phyloP scores from a whole-genome alignment of 768 basidiomycete species.

The Sporobolomyces pararoseus region DNA sequence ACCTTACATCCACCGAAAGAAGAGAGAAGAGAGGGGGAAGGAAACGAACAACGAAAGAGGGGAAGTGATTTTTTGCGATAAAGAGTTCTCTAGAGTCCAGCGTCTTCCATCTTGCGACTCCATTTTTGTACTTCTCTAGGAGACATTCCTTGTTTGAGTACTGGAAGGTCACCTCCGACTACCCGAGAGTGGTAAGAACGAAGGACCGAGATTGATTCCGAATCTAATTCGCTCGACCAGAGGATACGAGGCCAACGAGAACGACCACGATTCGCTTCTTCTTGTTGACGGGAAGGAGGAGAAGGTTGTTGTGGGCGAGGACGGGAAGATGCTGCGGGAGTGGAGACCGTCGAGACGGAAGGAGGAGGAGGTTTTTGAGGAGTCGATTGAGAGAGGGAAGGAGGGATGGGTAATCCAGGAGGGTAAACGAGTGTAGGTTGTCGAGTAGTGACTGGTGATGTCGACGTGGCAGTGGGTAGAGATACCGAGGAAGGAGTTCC shows the following conservation, averaged over 20 bases:
- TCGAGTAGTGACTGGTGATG: neutral
- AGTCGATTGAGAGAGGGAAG: neutral
- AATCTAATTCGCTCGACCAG: slow-evolving; percentile 35
- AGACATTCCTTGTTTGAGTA: slow-evolving; percentile 20
- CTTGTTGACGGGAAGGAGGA: slow-evolving; percentile 7
- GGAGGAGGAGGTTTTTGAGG: neutral
- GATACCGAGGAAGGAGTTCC: neutral
- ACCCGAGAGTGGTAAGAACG: slow-evolving; percentile 35
- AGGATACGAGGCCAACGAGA: slow-evolving; percentile 39
- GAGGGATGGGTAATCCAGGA: neutral
- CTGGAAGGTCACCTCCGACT: slow-evolving; percentile 32
- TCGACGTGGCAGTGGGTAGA: neutral
- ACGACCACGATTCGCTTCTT: slow-evolving; percentile 21
- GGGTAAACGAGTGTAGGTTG: neutral
- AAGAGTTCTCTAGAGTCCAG: slow-evolving; percentile 10
- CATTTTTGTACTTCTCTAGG: slow-evolving; percentile 12
- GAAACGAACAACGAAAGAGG: neutral
- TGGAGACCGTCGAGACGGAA: neutral
- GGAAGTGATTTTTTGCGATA: no score
- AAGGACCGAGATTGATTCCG: slow-evolving; percentile 26
- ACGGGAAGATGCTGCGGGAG: neutral
- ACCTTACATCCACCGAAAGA: neutral
- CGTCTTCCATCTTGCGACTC: slow-evolving; percentile 26
- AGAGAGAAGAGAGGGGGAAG: no score
- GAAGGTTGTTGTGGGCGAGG: neutral